Conservation (phyloP, 2,329 filamentous ascomycete species). For the Stagonosporopsis vannaccii region DNA sequence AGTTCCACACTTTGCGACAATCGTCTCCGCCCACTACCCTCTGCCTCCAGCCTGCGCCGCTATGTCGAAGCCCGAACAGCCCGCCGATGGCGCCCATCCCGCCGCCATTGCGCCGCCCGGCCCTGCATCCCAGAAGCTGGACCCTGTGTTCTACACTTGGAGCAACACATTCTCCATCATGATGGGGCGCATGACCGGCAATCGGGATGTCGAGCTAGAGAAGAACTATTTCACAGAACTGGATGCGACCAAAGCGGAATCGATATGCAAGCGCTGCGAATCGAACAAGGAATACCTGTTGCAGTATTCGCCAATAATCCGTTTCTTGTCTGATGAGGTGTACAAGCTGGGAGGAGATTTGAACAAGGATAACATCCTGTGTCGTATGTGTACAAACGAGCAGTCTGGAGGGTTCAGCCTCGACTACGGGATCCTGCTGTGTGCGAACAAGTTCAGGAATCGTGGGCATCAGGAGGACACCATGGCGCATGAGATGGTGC, state of each 20-base stretch:
- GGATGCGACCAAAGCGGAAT: constrained; percentile 76
- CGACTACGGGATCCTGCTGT: constrained; percentile 86
- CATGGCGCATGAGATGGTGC: constrained; percentile 95
- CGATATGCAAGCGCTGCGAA: constrained; percentile 83
- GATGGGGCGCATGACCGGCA: constrained; percentile 62
- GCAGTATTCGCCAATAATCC: constrained; percentile 81
- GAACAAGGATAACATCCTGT: constrained; percentile 77
- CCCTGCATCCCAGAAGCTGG: constrained; percentile 33
- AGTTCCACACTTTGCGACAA: not conserved
- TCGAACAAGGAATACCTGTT: constrained; percentile 83
- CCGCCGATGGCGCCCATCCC: constrained; percentile 39
- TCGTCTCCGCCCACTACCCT: not conserved
- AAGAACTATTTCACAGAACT: constrained; percentile 76
- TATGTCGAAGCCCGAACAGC: constrained; percentile 39
- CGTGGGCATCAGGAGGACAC: constrained; percentile 89
- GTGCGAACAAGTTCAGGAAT: constrained; percentile 87
- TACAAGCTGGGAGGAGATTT: constrained; percentile 78
- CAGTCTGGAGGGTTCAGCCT: constrained; percentile 86
- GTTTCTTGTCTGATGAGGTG: constrained; percentile 86
- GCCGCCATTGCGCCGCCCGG: constrained; percentile 28
- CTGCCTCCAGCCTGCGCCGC: not conserved
- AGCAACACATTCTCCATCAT: constrained; percentile 87
- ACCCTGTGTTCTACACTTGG: constrained; percentile 65
- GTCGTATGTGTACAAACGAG: constrained; percentile 76
- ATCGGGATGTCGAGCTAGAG: constrained; percentile 38